Evolutionary conservation across 83 land plant genomes (phyloP).

Genomic region (Larix sibirica): DNA sequence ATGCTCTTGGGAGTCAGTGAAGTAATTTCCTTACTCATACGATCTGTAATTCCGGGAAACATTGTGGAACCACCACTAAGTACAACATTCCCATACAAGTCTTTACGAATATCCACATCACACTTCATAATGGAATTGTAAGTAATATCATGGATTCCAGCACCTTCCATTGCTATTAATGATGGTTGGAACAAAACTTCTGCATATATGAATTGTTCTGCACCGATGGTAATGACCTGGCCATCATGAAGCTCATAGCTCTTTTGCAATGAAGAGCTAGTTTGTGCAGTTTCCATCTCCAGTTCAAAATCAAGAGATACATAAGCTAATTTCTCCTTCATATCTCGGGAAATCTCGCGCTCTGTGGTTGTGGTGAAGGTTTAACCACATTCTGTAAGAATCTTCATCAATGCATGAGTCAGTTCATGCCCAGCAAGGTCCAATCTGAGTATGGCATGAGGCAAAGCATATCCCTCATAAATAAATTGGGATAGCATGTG

Average conservation of each 20-base stretch:
- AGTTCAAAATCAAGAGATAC: constrained; percentile 39
- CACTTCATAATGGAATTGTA: background rate
- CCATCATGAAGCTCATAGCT: constrained; percentile 47
- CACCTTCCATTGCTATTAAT: constrained; percentile 19
- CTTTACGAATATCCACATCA: constrained; percentile 24
- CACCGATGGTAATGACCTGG: constrained; percentile 29
- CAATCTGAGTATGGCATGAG: constrained; percentile 49
- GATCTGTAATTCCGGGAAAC: constrained; percentile 17
- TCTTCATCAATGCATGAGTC: constrained; percentile 47
- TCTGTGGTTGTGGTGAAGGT: constrained; percentile 52
- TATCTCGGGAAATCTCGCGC: constrained; percentile 46
- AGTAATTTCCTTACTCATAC: constrained; percentile 19
- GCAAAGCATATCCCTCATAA: constrained; percentile 42
- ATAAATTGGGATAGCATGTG: no score
- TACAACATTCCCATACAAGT: constrained; percentile 25
- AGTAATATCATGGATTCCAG: constrained; percentile 18
- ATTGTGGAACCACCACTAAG: constrained; percentile 20
- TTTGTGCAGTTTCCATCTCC: constrained; percentile 44
- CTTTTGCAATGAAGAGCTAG: constrained; percentile 43
- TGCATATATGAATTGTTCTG: constrained; percentile 25
- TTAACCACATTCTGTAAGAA: constrained; percentile 48
- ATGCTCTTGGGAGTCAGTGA: constrained; percentile 9
- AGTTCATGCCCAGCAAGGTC: constrained; percentile 44
- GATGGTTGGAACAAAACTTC: constrained; percentile 32
- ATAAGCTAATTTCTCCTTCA: constrained; percentile 44